These are phyloP conservation scores for Luzula sylvatica DNA, from an alignment of 176 grass and related monocot genomes.

Conservation along the genomic window DNA sequence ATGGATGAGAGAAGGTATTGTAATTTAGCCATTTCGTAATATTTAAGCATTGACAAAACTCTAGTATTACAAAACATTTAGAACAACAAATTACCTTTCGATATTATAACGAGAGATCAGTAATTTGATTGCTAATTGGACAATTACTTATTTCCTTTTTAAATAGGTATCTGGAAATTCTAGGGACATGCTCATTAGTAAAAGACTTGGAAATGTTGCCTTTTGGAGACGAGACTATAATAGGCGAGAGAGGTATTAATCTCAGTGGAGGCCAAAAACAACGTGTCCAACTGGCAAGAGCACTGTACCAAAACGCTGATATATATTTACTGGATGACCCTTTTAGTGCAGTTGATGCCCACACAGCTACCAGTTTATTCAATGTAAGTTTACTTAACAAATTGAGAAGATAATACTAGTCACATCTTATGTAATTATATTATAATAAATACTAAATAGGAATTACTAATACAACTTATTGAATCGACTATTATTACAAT, in stretches of 20 bases:
- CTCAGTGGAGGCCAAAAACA: conserved; percentile 96
- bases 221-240: conserved; percentile 63
- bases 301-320: conserved; percentile 77
- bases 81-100: background rate
- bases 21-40: background rate
- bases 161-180: conserved; percentile 47
- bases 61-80: background rate
- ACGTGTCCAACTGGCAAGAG: conserved; percentile 79
- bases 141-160: background rate
- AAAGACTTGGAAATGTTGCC: conserved; percentile 84
- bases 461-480: too few species aligned
- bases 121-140: background rate
- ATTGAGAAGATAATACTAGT: too few species aligned
- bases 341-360: conserved; percentile 92
- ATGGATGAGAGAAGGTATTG: conserved; percentile 43
- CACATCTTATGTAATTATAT: too few species aligned
- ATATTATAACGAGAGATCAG: background rate
- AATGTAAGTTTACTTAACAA: conserved; percentile 36
- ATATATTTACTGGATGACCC: conserved; percentile 91
- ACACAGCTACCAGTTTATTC: conserved; percentile 73
- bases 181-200: conserved; percentile 53
- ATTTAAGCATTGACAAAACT: background rate
- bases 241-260: conserved; percentile 86
- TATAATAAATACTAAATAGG: too few species aligned
- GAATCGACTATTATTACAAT: too few species aligned